Evolutionary conservation across 768 basidiomycete species (phyloP).

Genomic region (Boletus reticulatus): DNA sequence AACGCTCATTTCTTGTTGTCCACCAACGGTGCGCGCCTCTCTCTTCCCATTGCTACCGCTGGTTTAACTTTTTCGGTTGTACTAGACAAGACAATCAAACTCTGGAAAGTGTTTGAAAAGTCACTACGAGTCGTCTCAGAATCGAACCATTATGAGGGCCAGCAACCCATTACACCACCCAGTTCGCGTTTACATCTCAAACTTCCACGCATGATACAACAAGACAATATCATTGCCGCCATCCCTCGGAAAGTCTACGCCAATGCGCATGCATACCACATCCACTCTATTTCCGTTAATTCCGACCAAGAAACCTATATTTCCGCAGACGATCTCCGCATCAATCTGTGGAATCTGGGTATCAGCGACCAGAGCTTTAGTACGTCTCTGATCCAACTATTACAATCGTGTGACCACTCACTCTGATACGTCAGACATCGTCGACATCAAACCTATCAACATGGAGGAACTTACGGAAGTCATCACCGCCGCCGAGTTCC

Average conservation of each 20-base stretch:
- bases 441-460: slow-evolving; percentile 99
- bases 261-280: slow-evolving; percentile 99
- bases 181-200: slow-evolving; percentile 59
- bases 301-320: slow-evolving; percentile 99
- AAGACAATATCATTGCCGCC: slow-evolving; percentile 98
- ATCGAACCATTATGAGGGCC: slow-evolving; percentile 88
- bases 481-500: slow-evolving; percentile 99
- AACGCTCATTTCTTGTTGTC: slow-evolving; percentile 95
- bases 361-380: slow-evolving; percentile 99
- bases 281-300: slow-evolving; percentile 99
- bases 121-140: slow-evolving; percentile 93
- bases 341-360: slow-evolving; percentile 98
- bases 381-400: slow-evolving; percentile 43
- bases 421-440: slow-evolving; percentile 68
- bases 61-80: background rate
- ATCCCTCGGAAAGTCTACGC: slow-evolving; percentile 98
- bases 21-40: slow-evolving; percentile 75
- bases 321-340: slow-evolving; percentile 95
- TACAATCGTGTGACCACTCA: slow-evolving; percentile 3
- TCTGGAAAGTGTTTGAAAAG: slow-evolving; percentile 99
- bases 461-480: slow-evolving; percentile 99
- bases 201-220: slow-evolving; percentile 87
- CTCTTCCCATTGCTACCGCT: background rate
- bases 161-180: slow-evolving; percentile 66
- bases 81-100: slow-evolving; percentile 98